phyloP scores from a whole-genome alignment of 768 basidiomycete genomes.

The Suillus lakei region DNA sequence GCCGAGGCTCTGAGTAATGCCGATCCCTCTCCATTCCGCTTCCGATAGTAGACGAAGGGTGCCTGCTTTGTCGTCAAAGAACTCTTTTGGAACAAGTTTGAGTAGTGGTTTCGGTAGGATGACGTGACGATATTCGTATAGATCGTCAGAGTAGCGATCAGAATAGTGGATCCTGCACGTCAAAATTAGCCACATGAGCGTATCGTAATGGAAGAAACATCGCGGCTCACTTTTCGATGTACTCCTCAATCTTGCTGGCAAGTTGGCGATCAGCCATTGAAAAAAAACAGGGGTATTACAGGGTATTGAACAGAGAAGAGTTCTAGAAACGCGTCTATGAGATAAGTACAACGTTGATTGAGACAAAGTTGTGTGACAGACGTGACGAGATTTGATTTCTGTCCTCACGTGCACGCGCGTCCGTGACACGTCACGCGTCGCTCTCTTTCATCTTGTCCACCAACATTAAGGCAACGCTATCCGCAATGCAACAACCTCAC shows the following conservation, averaged over 20 bases:
- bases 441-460: not conserved
- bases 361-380: not conserved
- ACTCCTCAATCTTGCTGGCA: conserved; percentile 68
- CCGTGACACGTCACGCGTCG: conserved; percentile 29
- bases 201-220: conserved; percentile 19
- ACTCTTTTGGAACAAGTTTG: conserved; percentile 89
- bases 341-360: conserved; percentile 7
- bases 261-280: conserved; percentile 40
- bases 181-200: conserved; percentile 18
- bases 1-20: conserved; percentile 93
- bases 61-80: conserved; percentile 79
- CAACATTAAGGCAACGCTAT: not conserved
- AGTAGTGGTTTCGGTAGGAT: conserved; percentile 94
- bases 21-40: conserved; percentile 94
- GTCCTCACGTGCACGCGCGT: conserved; percentile 31
- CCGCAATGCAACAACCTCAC: not conserved
- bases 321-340: conserved; percentile 4
- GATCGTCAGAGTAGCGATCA: conserved; percentile 90
- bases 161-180: conserved; percentile 81
- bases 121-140: conserved; percentile 96
- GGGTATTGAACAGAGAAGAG: conserved; percentile 13
- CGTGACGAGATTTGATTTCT: conserved; percentile 11
- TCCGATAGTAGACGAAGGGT: conserved; percentile 84
- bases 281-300: conserved; percentile 16
- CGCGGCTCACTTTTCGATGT: conserved; percentile 69